A percentile compares a stretch with the other conserved stretches of the same genome.
Evolutionary conservation across 495 filamentous ascomycete genomes (phyloP).

Genomic region (Trichoderma reesei): DNA sequence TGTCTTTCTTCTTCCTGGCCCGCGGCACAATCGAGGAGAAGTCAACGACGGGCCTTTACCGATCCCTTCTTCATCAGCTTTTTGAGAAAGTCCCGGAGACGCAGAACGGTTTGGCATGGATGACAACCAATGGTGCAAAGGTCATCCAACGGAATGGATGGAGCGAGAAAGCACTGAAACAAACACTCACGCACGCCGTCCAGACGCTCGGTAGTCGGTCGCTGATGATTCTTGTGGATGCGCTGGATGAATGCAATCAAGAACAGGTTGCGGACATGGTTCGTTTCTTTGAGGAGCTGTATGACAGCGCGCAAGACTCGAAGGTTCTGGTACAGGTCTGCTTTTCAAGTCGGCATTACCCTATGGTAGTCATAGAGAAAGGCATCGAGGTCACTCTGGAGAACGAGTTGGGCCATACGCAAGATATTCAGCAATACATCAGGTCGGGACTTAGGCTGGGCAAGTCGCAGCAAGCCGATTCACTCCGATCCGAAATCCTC

Average conservation of each 20-base stretch:
- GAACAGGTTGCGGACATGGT: conserved; percentile 28
- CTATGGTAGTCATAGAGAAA: conserved; percentile 29
- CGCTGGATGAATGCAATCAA: conserved; percentile 34
- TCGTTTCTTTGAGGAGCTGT: conserved; percentile 24
- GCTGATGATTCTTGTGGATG: conserved; percentile 32
- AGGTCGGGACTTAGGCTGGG: conserved; percentile 17
- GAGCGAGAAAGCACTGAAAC: conserved; percentile 17
- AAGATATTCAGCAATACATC: conserved; percentile 20
- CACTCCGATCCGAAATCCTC: conserved; percentile 23
- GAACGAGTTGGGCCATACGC: conserved; percentile 16
- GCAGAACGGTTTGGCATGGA: not conserved
- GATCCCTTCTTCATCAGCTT: conserved; percentile 29
- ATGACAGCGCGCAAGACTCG: conserved; percentile 11
- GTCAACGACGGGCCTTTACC: conserved; percentile 38
- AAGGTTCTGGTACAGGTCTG: conserved; percentile 22
- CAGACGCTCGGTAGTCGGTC: conserved; percentile 13
- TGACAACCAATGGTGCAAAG: not conserved
- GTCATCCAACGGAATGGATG: not conserved
- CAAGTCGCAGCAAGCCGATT: conserved; percentile 18
- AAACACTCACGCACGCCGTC: conserved; percentile 22
- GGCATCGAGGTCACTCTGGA: conserved; percentile 24
- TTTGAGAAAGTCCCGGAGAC: not conserved
- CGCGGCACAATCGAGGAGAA: conserved; percentile 36
- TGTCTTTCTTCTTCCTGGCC: conserved; percentile 46
- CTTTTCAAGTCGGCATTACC: conserved; percentile 45